Evolutionary conservation across 2,329 filamentous ascomycete species (phyloP).

Genomic region (Aspergillus clavatus): DNA sequence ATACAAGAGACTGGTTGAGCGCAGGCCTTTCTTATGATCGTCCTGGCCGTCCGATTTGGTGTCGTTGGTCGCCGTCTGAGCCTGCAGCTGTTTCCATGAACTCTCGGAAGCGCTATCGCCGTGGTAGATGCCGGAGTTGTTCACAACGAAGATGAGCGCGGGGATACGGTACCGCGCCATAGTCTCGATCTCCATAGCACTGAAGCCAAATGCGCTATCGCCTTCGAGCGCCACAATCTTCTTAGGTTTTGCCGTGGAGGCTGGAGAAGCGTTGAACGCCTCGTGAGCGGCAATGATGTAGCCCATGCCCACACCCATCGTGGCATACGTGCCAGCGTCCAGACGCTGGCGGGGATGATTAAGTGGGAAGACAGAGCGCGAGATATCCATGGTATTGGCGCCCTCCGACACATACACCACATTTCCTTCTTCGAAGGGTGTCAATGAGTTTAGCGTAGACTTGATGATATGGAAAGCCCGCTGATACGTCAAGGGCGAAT

Average conservation of each 20-base stretch:
- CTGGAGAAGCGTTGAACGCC: conserved; percentile 47
- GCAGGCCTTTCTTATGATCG: conserved; percentile 33
- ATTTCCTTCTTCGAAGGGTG: conserved; percentile 42
- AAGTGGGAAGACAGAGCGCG: conserved; percentile 51
- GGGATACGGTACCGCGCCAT: conserved; percentile 53
- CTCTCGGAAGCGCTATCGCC: conserved; percentile 40
- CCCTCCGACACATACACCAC: conserved; percentile 56
- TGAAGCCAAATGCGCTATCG: conserved; percentile 54
- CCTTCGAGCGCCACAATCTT: conserved; percentile 55
- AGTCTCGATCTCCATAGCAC: conserved; percentile 53
- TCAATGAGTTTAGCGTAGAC: conserved; percentile 43
- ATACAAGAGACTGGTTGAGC: conserved; percentile 50
- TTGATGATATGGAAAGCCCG: conserved; percentile 52
- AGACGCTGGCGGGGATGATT: conserved; percentile 52
- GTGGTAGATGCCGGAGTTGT: conserved; percentile 52
- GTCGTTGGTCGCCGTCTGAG: conserved; percentile 34
- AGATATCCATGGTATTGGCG: conserved; percentile 59
- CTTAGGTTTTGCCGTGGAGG: conserved; percentile 39
- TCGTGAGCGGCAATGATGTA: conserved; percentile 55
- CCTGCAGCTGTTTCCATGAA: conserved; percentile 44
- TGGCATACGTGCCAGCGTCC: conserved; percentile 56
- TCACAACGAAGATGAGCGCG: conserved; percentile 52
- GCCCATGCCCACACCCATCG: conserved; percentile 56
- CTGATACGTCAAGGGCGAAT: conserved; percentile 47
- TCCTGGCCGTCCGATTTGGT: conserved; percentile 12